Base-by-base conservation (phyloP, 257 asterid genomes). In the Fraxinus anomala region DNA sequence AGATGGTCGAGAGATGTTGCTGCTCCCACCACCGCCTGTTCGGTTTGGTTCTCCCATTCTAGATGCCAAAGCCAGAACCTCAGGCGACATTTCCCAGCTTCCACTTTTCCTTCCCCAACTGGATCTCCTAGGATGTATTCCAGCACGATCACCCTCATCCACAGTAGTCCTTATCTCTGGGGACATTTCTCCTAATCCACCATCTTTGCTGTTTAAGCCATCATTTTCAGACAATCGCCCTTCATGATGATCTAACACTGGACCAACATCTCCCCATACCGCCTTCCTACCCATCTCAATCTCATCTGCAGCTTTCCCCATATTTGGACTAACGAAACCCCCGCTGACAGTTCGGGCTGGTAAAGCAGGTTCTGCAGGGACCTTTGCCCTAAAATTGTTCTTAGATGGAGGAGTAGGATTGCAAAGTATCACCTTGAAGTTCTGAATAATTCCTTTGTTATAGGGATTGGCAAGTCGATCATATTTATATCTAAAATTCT, bases 51-150 rank as follows among this genome's bases (percentile, higher is more conserved):
- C 99, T 44, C 90, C 97, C 90, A 87, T 87, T 85, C 98, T 86
- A 6, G 98, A 90, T 11, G 99, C 90, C 89, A 93, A 77, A 49
- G 99, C 97, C 26, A 93, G 92, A 42, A 95, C 93, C 85, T 95
- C 99, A 10, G 99, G 99, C 5, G 98, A 92, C 97, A 92, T 95
- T 75, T 95, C 99, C 99, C 97, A 96, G 83, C 89, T 96, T 80
- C 98, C 99, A 31, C 98, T 92, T 80, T 89, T 91, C 85, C 98
- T 88, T 42, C 98, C 98, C 99, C 99, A 93, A 63, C 90, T 92
- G 2, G 98, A 90, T 28, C 94, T 89, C 76, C 96, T 89, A 0
- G 95, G 87, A 80, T 92, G 94, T 56, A 89, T 83, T 75, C 96
- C 98, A 0, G 85, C 94, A 13, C 94, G 96, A 78, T 92, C 98